A percentile compares a stretch with the other conserved stretches of the same genome.
These are phyloP conservation scores for Nakazawaea populi DNA, from an alignment of 805 yeast genomes.

Conservation along the genomic window DNA sequence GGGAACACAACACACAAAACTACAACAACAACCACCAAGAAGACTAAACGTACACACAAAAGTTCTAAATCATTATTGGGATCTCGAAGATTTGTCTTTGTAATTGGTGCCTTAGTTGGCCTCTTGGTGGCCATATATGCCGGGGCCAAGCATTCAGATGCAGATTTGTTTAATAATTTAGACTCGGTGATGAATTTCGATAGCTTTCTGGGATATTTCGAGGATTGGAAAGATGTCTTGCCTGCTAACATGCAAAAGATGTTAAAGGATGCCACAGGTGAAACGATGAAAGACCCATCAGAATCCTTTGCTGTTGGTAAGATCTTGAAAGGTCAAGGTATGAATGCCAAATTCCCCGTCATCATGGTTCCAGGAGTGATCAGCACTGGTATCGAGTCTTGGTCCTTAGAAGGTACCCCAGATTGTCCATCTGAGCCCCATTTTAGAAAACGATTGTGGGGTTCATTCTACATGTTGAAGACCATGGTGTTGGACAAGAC, in stretches of 20 bases:
- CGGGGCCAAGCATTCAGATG: constrained; percentile 37
- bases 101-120: constrained; percentile 73
- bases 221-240: constrained; percentile 69
- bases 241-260: constrained; percentile 61
- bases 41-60: background rate
- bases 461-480: constrained; percentile 89
- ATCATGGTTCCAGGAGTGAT: constrained; percentile 95
- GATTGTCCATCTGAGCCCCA: constrained; percentile 83
- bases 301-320: constrained; percentile 89
- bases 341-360: constrained; percentile 66
- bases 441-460: constrained; percentile 93
- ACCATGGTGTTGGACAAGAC: constrained; percentile 87
- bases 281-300: constrained; percentile 46
- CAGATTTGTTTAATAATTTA: constrained; percentile 39
- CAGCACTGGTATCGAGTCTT: constrained; percentile 90
- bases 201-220: constrained; percentile 48
- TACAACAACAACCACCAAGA: background rate
- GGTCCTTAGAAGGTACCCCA: constrained; percentile 73
- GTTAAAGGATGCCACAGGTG: constrained; percentile 48
- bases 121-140: constrained; percentile 57
- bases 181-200: constrained; percentile 52
- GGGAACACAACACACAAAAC: background rate
- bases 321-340: constrained; percentile 47
- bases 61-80: constrained; percentile 25
- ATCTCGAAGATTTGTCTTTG: constrained; percentile 54